Evolutionary conservation across 345 rosid species (phyloP).

Genomic region (Lumnitzera littorea): DNA sequence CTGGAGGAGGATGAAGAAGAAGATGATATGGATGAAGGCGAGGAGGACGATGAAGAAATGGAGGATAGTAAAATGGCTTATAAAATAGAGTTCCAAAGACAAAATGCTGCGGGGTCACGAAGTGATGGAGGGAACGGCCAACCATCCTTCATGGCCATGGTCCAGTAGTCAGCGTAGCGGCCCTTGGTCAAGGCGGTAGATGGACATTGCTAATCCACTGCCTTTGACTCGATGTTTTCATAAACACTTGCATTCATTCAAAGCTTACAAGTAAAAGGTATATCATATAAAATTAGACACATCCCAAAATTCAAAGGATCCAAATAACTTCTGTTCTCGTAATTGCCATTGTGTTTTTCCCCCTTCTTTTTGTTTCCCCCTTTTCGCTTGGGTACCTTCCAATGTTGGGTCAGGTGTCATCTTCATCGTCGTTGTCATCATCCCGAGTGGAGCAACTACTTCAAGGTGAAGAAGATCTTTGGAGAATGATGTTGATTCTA

Average conservation of each 20-base stretch:
- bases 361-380: background rate
- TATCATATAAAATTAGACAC: too few relatives aligned
- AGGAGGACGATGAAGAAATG: constrained; percentile 2
- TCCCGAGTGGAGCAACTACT: too few relatives aligned
- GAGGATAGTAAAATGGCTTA: constrained; percentile 8
- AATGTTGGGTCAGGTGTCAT: background rate
- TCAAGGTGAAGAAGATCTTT: too few relatives aligned
- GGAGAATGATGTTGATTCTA: background rate
- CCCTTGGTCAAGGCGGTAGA: too few relatives aligned
- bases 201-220: too few relatives aligned
- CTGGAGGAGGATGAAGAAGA: constrained; percentile 9
- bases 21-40: constrained; percentile 9
- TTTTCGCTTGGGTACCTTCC: background rate
- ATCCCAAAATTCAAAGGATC: too few relatives aligned
- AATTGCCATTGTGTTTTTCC: background rate
- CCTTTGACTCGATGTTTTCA: too few relatives aligned
- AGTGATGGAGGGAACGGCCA: constrained; percentile 8
- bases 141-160: constrained; percentile 13
- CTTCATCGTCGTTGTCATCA: too few relatives aligned
- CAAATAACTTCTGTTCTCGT: too few relatives aligned
- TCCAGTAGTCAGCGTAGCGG: background rate
- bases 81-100: constrained; percentile 10
- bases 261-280: too few relatives aligned
- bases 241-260: too few relatives aligned
- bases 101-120: background rate